Percentiles rank a stretch among this genome's conserved stretches.
Evolutionary conservation across 2,329 filamentous ascomycete species (phyloP).

Genomic region (Ampelomyces quisqualis): DNA sequence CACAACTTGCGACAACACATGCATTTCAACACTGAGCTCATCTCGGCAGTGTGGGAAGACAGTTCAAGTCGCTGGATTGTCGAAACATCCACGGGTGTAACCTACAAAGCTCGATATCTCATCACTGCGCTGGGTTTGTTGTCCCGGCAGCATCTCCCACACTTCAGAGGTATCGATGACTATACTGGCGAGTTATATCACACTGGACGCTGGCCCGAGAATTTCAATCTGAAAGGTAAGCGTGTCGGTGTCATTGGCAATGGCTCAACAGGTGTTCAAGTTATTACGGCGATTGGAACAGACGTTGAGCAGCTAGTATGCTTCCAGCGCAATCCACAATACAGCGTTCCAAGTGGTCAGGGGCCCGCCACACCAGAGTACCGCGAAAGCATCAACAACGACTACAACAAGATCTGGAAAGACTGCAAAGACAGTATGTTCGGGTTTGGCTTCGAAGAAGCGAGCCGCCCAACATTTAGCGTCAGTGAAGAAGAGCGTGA

Average conservation of each 20-base stretch:
- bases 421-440: conserved; percentile 22
- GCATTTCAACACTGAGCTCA: conserved; percentile 45
- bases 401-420: conserved; percentile 38
- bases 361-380: conserved; percentile 24
- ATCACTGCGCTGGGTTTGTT: conserved; percentile 12
- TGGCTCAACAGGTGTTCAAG: conserved; percentile 62
- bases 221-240: conserved; percentile 40
- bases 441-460: conserved; percentile 1
- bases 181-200: conserved; percentile 46
- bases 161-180: conserved; percentile 42
- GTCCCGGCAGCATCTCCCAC: conserved; percentile 13
- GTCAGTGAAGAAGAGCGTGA: conserved; percentile 10
- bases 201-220: conserved; percentile 45
- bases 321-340: conserved; percentile 12
- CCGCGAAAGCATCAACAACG: conserved; percentile 33
- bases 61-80: conserved; percentile 32
- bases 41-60: conserved; percentile 39
- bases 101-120: conserved; percentile 16
- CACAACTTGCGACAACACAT: conserved; percentile 43
- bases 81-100: conserved; percentile 18
- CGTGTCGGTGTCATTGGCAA: conserved; percentile 62
- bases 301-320: conserved; percentile 35
- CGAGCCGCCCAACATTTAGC: not conserved
- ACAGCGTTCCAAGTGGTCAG: conserved; percentile 59
- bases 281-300: conserved; percentile 33